Evolutionary conservation across 2,329 filamentous ascomycete species (phyloP).

Genomic region (Pseudogymnoascus sp.): DNA sequence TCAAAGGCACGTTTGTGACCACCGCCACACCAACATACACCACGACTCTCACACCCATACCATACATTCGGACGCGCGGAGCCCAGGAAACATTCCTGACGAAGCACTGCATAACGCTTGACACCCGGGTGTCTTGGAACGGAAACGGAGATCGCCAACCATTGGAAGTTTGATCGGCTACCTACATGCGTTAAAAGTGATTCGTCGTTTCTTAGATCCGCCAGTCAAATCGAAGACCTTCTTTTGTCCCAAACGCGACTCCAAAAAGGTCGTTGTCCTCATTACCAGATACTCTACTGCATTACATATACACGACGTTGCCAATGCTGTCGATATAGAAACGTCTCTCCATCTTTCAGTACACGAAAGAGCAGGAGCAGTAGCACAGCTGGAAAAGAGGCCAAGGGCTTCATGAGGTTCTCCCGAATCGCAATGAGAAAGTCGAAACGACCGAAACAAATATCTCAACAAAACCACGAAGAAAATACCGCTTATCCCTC

Average conservation of each 20-base stretch:
- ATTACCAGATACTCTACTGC: not conserved
- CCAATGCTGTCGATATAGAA: not conserved
- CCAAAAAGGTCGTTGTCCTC: not conserved
- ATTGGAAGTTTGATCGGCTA: slow-evolving; percentile 1
- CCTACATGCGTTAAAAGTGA: not conserved
- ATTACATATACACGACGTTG: not conserved
- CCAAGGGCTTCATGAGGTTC: slow-evolving; percentile 25
- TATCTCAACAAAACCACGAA: slow-evolving; percentile 23
- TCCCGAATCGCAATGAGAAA: slow-evolving; percentile 30
- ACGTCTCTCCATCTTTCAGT: not conserved
- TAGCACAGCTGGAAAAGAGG: not conserved
- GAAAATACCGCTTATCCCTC: slow-evolving; percentile 21
- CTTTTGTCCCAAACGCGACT: not conserved
- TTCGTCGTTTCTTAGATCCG: not conserved
- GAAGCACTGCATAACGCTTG: not conserved
- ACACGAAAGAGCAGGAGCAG: not conserved
- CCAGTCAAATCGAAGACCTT: not conserved
- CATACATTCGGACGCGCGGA: not conserved
- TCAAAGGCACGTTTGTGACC: not conserved
- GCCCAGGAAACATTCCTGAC: not conserved
- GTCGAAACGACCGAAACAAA: slow-evolving; percentile 28
- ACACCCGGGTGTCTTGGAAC: not conserved
- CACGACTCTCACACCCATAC: not conserved
- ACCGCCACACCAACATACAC: not conserved
- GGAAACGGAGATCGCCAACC: not conserved